Percentiles rank a stretch among this genome's conserved stretches.
Evolutionary conservation across 2,329 filamentous ascomycete species (phyloP).

Genomic region (Neofusicoccum sp.): DNA sequence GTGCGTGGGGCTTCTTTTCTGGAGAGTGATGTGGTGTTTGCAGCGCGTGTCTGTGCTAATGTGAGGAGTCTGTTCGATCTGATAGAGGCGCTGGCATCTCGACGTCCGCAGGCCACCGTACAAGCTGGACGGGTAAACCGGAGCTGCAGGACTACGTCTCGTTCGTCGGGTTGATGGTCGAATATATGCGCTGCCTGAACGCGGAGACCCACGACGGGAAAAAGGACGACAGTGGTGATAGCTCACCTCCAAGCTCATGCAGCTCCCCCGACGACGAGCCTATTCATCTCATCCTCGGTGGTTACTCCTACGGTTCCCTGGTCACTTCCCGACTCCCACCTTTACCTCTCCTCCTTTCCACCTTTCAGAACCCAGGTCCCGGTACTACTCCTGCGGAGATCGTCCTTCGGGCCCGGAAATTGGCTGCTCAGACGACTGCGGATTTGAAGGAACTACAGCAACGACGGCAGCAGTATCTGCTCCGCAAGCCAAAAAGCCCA

Average conservation of each 20-base stretch:
- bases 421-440: conserved; percentile 65
- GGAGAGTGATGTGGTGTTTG: background rate
- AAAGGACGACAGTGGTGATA: background rate
- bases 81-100: conserved; percentile 76
- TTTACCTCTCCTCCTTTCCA: conserved; percentile 55
- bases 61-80: background rate
- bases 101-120: conserved; percentile 64
- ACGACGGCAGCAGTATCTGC: conserved; percentile 35
- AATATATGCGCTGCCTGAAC: conserved; percentile 58
- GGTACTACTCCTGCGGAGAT: conserved; percentile 62
- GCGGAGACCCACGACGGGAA: background rate
- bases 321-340: conserved; percentile 74
- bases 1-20: conserved; percentile 46
- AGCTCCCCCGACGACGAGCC: conserved; percentile 3
- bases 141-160: conserved; percentile 84
- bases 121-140: conserved; percentile 83
- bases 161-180: conserved; percentile 75
- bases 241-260: too few relatives aligned
- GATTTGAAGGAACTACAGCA: conserved; percentile 37
- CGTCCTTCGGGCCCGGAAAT: conserved; percentile 66
- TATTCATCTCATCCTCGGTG: conserved; percentile 63
- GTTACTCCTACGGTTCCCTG: conserved; percentile 91
- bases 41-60: background rate
- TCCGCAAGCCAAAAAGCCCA: conserved; percentile 27
- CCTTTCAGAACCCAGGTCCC: conserved; percentile 56